Evolutionary conservation across 148 eudicot species (phyloP), one percentile per base, ranked within the genome.

Genomic region (Hydrangea macrophylla): DNA sequence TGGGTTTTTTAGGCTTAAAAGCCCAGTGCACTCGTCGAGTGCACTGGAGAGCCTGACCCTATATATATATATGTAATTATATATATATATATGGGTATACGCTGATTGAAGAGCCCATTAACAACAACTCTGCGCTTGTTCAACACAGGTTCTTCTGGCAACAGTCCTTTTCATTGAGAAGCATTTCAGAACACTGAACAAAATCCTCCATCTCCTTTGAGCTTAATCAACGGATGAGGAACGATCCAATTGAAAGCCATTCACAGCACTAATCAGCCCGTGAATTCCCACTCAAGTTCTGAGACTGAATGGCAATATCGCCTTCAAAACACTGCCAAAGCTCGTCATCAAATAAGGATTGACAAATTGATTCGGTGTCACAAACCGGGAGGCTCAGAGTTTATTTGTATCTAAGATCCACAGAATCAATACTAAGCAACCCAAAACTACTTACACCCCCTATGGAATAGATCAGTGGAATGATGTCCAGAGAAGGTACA

Each of bases 51-150:
- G n/a, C n/a, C n/a, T n/a, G n/a, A n/a, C n/a, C n/a, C n/a, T n/a
- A n/a, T n/a, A n/a, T n/a, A n/a, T n/a, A n/a, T n/a, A n/a, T n/a
- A n/a, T n/a, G n/a, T n/a, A n/a, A n/a, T n/a, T n/a, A n/a, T n/a
- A n/a, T n/a, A n/a, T n/a, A n/a, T n/a, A n/a, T n/a, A n/a, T n/a
- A n/a, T n/a, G n/a, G n/a, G n/a, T n/a, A n/a, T n/a, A n/a, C n/a
- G n/a, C n/a, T n/a, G n/a, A n/a, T n/a, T n/a, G n/a, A n/a, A n/a
- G n/a, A 42, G 17, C 18, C 18, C 48, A 12, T 42, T 18, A 42
- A 42, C 48, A 42, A 18, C 48, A 42, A 11, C 65, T 71, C 25
- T 28, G 74, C 58, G 22, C 62, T n/a, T 55, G 62, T 13, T n/a
- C 62, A 20, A 20, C 39, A 26, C 22, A 62, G 9, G 4, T n/a